phyloP scores from a whole-genome alignment of 169 alveolate genomes.

The Plasmodium malariae region DNA sequence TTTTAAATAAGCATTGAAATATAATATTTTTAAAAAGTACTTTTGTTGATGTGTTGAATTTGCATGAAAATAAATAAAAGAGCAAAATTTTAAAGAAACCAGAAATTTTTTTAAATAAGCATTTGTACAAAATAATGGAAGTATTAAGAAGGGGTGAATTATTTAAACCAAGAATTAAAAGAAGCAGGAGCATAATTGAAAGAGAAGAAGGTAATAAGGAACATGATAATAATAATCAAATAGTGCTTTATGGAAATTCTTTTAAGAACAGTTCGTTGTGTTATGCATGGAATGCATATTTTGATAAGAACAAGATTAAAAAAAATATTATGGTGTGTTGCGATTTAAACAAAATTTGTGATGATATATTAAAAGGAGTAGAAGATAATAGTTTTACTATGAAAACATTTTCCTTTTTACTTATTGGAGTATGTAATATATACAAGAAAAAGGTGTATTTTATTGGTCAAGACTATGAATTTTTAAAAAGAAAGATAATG shows the following conservation, averaged over 20 bases:
- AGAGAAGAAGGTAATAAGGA: constrained; percentile 52
- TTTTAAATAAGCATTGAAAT: neutral
- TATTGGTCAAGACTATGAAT: constrained; percentile 72
- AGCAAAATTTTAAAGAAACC: no score
- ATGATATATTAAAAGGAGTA: constrained; percentile 60
- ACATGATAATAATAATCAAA: constrained; percentile 32
- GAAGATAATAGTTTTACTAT: constrained; percentile 72
- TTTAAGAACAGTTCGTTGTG: constrained; percentile 53
- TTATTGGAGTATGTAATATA: constrained; percentile 74
- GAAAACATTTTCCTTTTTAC: constrained; percentile 66
- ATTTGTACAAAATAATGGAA: constrained; percentile 44
- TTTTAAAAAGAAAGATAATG: constrained; percentile 69
- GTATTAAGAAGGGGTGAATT: constrained; percentile 30
- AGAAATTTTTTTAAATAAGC: neutral
- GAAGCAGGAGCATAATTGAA: constrained; percentile 65
- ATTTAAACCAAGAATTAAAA: constrained; percentile 49
- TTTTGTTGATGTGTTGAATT: no score
- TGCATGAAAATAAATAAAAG: no score
- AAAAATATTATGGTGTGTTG: constrained; percentile 75
- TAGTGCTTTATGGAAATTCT: constrained; percentile 46
- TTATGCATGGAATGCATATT: constrained; percentile 78
- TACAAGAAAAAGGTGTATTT: constrained; percentile 73
- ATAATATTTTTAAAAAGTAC: no score
- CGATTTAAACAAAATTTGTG: constrained; percentile 65
- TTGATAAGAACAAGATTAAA: constrained; percentile 73